Evolutionary conservation across 2,329 filamentous ascomycete genomes (phyloP).

Genomic region (Aspergillus flavus): DNA sequence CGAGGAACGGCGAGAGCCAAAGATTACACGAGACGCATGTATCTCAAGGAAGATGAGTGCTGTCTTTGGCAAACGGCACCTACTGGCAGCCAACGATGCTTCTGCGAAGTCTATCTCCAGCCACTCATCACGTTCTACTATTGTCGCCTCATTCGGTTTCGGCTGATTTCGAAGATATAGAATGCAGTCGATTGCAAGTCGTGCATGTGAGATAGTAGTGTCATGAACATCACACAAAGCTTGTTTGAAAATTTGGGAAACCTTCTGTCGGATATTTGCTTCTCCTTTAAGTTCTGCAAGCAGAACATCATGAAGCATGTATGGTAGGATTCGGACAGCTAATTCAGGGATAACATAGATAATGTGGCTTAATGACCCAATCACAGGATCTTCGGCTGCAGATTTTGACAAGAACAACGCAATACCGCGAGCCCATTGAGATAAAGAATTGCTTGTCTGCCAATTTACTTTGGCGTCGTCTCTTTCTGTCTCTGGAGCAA

Average conservation of each 20-base stretch:
- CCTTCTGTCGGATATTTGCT: constrained; percentile 58
- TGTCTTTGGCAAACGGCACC: constrained; percentile 83
- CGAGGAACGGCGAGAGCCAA: constrained; percentile 69
- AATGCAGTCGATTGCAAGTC: constrained; percentile 74
- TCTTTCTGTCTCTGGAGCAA: constrained; percentile 21
- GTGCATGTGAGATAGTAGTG: constrained; percentile 62
- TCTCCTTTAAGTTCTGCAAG: constrained; percentile 66
- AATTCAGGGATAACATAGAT: constrained; percentile 68
- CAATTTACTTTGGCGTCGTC: constrained; percentile 19
- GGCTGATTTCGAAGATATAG: constrained; percentile 86
- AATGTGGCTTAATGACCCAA: constrained; percentile 69
- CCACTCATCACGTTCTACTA: constrained; percentile 80
- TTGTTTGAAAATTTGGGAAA: constrained; percentile 67
- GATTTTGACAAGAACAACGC: constrained; percentile 59
- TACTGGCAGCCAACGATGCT: constrained; percentile 71
- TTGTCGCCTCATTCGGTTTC: constrained; percentile 73
- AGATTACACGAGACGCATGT: constrained; percentile 58
- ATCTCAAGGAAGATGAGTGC: constrained; percentile 83
- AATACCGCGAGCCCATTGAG: constrained; percentile 39
- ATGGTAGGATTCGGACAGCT: constrained; percentile 75
- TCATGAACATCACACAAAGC: constrained; percentile 59
- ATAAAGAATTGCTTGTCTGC: constrained; percentile 23
- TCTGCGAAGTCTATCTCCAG: constrained; percentile 76
- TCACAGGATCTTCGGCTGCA: constrained; percentile 65
- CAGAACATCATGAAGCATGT: constrained; percentile 80